Conservation (phyloP, 2,329 filamentous ascomycete genomes). For the Diaporthe destruens region DNA sequence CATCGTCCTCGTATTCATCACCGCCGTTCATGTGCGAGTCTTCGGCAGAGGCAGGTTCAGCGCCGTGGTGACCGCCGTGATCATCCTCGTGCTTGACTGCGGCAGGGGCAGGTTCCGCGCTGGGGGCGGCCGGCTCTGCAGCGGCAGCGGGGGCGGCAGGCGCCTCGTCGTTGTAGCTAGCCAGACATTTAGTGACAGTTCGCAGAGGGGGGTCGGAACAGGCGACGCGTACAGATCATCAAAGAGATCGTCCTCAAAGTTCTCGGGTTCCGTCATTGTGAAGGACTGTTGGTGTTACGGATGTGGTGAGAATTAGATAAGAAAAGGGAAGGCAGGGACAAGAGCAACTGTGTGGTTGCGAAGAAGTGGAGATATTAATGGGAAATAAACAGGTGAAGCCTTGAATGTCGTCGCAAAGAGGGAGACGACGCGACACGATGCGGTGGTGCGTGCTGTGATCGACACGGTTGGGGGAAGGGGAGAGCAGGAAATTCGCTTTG, state of each 20-base stretch:
- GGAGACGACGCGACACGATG: conserved; percentile 4
- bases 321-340: not conserved
- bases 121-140: conserved; percentile 45
- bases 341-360: not conserved
- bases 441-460: not conserved
- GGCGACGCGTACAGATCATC: conserved; percentile 81
- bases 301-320: not conserved
- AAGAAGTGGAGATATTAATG: conserved; percentile 20
- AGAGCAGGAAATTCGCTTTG: conserved; percentile 15
- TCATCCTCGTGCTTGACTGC: conserved; percentile 47
- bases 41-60: conserved; percentile 46
- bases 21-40: conserved; percentile 54
- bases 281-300: conserved; percentile 35
- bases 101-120: conserved; percentile 47
- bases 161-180: conserved; percentile 76
- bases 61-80: conserved; percentile 42
- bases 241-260: conserved; percentile 90
- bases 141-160: conserved; percentile 50
- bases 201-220: too few species aligned
- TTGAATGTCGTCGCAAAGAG: conserved; percentile 20
- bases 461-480: not conserved
- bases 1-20: conserved; percentile 59
- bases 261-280: conserved; percentile 80
- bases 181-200: conserved; percentile 37
- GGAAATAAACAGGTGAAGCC: not conserved